These are phyloP conservation scores for Erodium maritimum DNA, from an alignment of 345 rosid species.

Conservation along the genomic window DNA sequence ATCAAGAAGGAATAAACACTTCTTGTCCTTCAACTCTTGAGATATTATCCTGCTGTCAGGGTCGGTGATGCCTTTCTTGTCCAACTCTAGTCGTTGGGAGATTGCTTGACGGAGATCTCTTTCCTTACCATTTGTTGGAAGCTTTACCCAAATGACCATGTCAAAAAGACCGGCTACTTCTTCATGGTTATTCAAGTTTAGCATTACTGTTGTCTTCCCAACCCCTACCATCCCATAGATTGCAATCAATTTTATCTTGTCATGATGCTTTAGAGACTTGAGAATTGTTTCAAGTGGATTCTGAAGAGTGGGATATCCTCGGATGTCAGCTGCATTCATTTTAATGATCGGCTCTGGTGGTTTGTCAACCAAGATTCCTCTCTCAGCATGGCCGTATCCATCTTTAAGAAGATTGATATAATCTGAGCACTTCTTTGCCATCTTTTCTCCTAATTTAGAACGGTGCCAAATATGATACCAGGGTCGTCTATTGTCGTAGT, in stretches of 20 bases:
- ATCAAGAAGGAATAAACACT: conserved; percentile 7
- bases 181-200: conserved; percentile 5
- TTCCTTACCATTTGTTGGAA: neutral
- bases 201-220: conserved; percentile 9
- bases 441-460: neutral
- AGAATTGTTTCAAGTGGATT: neutral
- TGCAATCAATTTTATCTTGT: neutral
- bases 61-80: neutral
- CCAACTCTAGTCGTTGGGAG: neutral
- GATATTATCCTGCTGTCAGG: neutral
- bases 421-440: neutral
- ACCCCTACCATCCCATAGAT: neutral
- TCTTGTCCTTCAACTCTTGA: neutral
- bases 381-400: neutral
- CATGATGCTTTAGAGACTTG: neutral
- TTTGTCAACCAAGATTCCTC: neutral
- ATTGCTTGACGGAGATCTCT: neutral
- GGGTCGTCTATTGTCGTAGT: neutral
- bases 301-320: neutral
- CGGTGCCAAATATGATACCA: neutral
- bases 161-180: conserved; percentile 1
- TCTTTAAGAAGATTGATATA: neutral
- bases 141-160: conserved; percentile 1
- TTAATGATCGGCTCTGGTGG: neutral
- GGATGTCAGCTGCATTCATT: neutral